Evolutionary conservation across 2,329 filamentous ascomycete genomes (phyloP).

Genomic region (Penicillium sp.): DNA sequence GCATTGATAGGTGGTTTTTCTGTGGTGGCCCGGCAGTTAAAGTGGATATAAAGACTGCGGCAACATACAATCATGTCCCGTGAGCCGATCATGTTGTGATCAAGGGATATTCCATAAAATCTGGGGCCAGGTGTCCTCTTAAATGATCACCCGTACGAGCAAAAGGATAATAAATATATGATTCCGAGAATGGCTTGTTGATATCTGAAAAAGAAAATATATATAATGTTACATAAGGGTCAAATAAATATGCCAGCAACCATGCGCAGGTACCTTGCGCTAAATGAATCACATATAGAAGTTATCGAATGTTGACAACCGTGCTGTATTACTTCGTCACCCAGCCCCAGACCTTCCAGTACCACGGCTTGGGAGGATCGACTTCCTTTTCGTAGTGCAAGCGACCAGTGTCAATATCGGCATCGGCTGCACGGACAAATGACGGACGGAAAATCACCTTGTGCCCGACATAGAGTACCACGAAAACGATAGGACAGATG

Average conservation of each 20-base stretch:
- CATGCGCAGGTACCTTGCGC: not conserved
- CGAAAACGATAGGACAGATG: conserved; percentile 64
- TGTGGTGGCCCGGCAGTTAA: conserved; percentile 15
- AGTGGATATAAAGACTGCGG: conserved; percentile 11
- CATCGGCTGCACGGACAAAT: conserved; percentile 40
- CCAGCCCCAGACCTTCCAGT: conserved; percentile 30
- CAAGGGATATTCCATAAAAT: no score
- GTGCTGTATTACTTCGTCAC: conserved; percentile 14
- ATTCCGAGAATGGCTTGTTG: not conserved
- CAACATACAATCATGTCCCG: not conserved
- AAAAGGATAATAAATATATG: not conserved
- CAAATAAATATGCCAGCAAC: not conserved
- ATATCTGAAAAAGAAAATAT: not conserved
- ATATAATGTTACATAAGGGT: not conserved
- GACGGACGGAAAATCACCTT: conserved; percentile 47
- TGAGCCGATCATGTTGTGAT: not conserved
- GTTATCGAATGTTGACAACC: not conserved
- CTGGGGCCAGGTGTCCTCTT: not conserved
- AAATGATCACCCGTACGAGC: not conserved
- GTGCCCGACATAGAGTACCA: conserved; percentile 59
- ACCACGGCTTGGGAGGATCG: conserved; percentile 29
- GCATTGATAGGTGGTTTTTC: conserved; percentile 20
- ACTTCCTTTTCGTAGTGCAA: conserved; percentile 34
- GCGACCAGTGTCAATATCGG: conserved; percentile 47
- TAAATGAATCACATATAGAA: not conserved